Evolutionary conservation across 2,329 filamentous ascomycete genomes (phyloP).

Genomic region (Fusarium stilboides): DNA sequence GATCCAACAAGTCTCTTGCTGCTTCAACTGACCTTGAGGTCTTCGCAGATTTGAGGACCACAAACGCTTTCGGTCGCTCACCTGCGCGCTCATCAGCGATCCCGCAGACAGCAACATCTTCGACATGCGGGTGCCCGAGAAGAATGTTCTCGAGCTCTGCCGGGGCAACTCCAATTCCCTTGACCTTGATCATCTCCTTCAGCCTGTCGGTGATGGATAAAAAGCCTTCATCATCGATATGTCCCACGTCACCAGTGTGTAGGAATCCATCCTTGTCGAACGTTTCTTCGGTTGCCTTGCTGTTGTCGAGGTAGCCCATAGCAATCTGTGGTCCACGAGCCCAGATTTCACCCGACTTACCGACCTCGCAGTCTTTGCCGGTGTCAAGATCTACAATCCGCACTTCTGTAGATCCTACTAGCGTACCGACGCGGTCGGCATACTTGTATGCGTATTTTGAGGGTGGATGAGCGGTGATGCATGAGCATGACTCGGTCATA

Average conservation of each 20-base stretch:
- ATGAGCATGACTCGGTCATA: slow-evolving; percentile 86
- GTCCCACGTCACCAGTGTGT: slow-evolving; percentile 10
- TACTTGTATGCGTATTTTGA: slow-evolving; percentile 68
- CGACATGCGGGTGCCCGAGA: neutral
- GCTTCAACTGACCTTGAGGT: neutral
- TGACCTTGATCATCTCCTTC: slow-evolving; percentile 32
- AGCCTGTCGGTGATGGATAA: slow-evolving; percentile 4
- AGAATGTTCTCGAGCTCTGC: slow-evolving; percentile 19
- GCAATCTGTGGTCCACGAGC: slow-evolving; percentile 8
- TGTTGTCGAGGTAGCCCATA: slow-evolving; percentile 12
- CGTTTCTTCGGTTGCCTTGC: neutral
- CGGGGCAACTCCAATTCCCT: slow-evolving; percentile 9
- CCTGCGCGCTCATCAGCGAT: neutral
- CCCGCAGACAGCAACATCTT: neutral
- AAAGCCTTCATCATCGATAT: slow-evolving; percentile 1
- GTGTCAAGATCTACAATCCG: slow-evolving; percentile 80
- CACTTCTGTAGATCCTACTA: slow-evolving; percentile 71
- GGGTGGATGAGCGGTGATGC: slow-evolving; percentile 83
- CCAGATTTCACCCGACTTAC: slow-evolving; percentile 63
- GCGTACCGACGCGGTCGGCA: slow-evolving; percentile 20
- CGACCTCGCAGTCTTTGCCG: slow-evolving; percentile 69
- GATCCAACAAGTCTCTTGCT: neutral
- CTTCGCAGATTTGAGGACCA: neutral
- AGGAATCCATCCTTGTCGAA: slow-evolving; percentile 9
- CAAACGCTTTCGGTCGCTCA: slow-evolving; percentile 10